Evolutionary conservation across 805 yeast genomes (phyloP).

Genomic region (Kregervanrija delftensis): DNA sequence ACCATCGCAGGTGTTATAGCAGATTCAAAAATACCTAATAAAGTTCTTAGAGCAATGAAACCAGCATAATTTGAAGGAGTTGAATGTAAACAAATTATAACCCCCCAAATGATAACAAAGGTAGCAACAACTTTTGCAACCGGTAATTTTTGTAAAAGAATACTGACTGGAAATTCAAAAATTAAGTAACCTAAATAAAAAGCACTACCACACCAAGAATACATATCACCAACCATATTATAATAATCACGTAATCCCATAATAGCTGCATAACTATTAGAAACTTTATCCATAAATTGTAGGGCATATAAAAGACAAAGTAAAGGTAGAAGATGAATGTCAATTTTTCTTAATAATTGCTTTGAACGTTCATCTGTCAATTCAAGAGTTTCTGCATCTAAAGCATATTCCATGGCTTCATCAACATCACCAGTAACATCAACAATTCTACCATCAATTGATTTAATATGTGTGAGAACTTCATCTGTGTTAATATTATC

Average conservation of each 20-base stretch:
- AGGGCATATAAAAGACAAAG: slow-evolving; percentile 42
- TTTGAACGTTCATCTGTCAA: slow-evolving; percentile 5
- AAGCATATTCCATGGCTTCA: slow-evolving; percentile 8
- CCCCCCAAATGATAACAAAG: slow-evolving; percentile 36
- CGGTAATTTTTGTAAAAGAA: slow-evolving; percentile 40
- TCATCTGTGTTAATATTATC: slow-evolving; percentile 6
- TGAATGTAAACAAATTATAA: slow-evolving; percentile 39
- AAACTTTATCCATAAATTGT: slow-evolving; percentile 55
- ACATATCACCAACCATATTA: slow-evolving; percentile 36
- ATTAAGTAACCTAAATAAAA: slow-evolving; percentile 40
- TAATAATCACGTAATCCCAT: slow-evolving; percentile 47
- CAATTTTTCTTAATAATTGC: slow-evolving; percentile 33
- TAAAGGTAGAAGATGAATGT: slow-evolving; percentile 42
- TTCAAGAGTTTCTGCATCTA: slow-evolving; percentile 6
- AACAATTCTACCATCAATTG: slow-evolving; percentile 7
- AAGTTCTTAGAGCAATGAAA: slow-evolving; percentile 38
- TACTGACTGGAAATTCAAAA: slow-evolving; percentile 42
- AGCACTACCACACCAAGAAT: slow-evolving; percentile 25
- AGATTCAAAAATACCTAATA: slow-evolving; percentile 39
- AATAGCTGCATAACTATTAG: slow-evolving; percentile 49
- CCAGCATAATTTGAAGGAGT: slow-evolving; percentile 41
- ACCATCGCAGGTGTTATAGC: slow-evolving; percentile 30
- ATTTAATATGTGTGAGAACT: slow-evolving; percentile 3
- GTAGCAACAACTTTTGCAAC: slow-evolving; percentile 33
- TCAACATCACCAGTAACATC: slow-evolving; percentile 11